Percentiles rank a stretch among this genome's conserved stretches.
phyloP scores from a whole-genome alignment of 129 eudicot species.

The Ambrosia trifida region DNA sequence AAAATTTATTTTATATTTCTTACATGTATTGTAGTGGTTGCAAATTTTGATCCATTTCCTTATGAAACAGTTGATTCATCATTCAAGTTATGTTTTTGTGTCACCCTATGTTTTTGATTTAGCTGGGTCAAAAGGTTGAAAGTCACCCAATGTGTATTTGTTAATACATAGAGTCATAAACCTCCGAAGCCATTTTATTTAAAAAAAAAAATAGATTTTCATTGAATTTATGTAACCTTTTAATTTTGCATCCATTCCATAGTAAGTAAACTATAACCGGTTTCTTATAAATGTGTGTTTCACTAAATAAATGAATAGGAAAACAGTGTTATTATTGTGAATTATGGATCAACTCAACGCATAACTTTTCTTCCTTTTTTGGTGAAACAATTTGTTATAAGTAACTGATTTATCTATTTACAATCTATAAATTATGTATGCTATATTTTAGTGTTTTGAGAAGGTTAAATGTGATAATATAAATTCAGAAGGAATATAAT shows the following conservation, averaged over 20 bases:
- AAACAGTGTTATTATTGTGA: not conserved
- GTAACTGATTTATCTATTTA: no score
- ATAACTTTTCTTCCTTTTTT: not conserved
- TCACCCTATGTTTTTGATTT: no score
- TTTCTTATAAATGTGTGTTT: not conserved
- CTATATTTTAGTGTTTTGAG: not conserved
- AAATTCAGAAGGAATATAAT: not conserved
- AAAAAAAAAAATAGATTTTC: not conserved
- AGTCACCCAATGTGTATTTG: not conserved
- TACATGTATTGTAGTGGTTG: no score
- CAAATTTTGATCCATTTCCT: no score
- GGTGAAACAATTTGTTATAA: not conserved
- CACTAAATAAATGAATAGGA: not conserved
- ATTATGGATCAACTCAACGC: not conserved
- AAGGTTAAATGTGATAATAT: not conserved
- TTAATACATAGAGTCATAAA: not conserved
- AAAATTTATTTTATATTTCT: no score
- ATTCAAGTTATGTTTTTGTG: not conserved
- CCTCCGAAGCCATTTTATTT: not conserved
- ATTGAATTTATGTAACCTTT: no score
- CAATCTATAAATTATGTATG: not conserved
- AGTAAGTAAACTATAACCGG: not conserved
- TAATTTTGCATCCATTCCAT: not conserved
- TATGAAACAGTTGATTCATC: no score
- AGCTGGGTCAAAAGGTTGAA: not conserved